Percentiles rank a stretch among this genome's conserved stretches.
phyloP scores from a whole-genome alignment of 163 green algal species.

The Scenedesmus sp. region DNA sequence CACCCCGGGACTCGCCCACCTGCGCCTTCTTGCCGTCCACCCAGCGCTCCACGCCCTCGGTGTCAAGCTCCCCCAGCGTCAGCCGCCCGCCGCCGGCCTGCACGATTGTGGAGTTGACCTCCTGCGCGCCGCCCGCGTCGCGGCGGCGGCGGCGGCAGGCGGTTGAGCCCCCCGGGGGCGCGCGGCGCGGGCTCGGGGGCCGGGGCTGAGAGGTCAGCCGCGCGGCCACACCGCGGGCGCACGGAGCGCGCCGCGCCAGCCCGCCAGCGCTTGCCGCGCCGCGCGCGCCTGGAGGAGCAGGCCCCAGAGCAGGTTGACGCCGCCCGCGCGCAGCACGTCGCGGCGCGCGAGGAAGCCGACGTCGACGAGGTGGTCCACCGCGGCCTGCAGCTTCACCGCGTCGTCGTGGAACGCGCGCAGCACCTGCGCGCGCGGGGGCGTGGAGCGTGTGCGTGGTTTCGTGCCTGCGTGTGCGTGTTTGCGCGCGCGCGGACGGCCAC shows the following conservation, averaged over 20 bases:
- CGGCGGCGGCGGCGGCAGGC: too few relatives aligned
- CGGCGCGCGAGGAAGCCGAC: constrained; percentile 51
- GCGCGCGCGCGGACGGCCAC: too few relatives aligned
- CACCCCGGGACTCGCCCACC: not conserved
- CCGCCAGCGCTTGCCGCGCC: not conserved
- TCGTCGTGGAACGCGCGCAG: constrained; percentile 50
- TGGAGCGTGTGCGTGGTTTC: too few relatives aligned
- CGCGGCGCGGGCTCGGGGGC: too few relatives aligned
- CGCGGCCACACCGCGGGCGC: not conserved
- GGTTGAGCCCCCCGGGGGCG: too few relatives aligned
- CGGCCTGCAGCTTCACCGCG: constrained; percentile 41
- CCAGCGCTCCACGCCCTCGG: constrained; percentile 49
- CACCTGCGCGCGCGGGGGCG: too few relatives aligned
- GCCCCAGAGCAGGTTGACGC: constrained; percentile 59
- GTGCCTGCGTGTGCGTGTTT: too few relatives aligned
- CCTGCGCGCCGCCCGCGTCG: too few relatives aligned
- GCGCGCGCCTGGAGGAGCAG: constrained; percentile 50
- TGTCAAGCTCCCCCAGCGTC: constrained; percentile 52
- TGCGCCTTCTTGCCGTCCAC: constrained; percentile 53
- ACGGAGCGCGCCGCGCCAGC: not conserved
- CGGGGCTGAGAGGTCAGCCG: too few relatives aligned
- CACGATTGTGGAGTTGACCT: constrained; percentile 46
- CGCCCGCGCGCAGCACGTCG: constrained; percentile 49
- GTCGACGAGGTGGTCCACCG: constrained; percentile 52
- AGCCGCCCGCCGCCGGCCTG: constrained; percentile 42